These are phyloP conservation scores for Eimeria zaria DNA, from an alignment of 169 alveolate species.

Conservation along the genomic window DNA sequence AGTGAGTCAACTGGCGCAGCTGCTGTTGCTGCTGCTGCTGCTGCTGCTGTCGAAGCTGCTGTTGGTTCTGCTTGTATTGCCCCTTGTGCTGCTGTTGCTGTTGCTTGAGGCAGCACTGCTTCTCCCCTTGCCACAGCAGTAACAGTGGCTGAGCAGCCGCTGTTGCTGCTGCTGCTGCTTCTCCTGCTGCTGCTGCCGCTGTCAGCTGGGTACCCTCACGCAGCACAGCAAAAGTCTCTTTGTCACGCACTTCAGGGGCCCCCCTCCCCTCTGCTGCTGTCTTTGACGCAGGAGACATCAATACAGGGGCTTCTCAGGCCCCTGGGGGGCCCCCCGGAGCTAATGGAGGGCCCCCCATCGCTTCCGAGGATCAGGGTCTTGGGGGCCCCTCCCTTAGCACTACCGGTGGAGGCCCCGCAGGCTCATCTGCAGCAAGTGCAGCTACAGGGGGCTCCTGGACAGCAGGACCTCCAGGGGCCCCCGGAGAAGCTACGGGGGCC, in stretches of 20 bases:
- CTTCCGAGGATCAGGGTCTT: neutral
- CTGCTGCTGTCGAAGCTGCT: neutral
- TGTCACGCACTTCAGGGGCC: neutral
- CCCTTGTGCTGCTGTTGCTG: neutral
- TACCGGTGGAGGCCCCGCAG: neutral
- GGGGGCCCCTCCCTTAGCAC: constrained; percentile 31
- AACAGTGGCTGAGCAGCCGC: too few relatives aligned
- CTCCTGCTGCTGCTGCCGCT: neutral
- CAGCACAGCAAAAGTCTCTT: neutral
- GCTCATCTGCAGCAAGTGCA: neutral
- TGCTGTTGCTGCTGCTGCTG: neutral
- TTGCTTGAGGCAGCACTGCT: neutral
- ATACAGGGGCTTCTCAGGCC: neutral
- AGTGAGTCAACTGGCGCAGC: neutral
- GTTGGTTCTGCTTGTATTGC: neutral
- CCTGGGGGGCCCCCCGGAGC: constrained; percentile 3
- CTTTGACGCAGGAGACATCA: neutral
- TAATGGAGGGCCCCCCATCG: neutral
- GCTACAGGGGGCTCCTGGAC: constrained; percentile 9
- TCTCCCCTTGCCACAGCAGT: neutral
- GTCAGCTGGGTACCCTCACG: neutral
- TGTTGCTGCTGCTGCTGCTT: neutral
- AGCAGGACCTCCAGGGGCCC: neutral
- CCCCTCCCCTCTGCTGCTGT: neutral
- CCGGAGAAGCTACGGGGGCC: neutral